Evolutionary conservation across 768 basidiomycete genomes (phyloP).

Genomic region (Tricholomella constricta): DNA sequence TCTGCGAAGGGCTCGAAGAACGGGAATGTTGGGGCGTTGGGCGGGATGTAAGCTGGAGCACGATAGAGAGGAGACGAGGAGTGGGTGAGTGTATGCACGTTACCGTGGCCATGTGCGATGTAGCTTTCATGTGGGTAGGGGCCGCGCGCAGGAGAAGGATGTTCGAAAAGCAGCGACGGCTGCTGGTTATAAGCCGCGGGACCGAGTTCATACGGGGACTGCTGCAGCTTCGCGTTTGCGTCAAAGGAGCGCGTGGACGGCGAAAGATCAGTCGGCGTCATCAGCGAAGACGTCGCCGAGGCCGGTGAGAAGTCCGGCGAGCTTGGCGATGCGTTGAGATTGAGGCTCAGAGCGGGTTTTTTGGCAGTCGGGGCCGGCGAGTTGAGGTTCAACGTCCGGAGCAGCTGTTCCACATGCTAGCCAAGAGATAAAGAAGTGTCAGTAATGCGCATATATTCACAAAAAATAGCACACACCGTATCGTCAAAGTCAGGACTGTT

Average conservation of each 20-base stretch:
- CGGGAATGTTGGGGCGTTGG: constrained; percentile 31
- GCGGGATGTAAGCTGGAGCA: constrained; percentile 14
- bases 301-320: constrained; percentile 76
- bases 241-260: constrained; percentile 62
- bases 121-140: constrained; percentile 18
- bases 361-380: constrained; percentile 61
- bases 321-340: constrained; percentile 47
- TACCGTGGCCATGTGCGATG: constrained; percentile 6
- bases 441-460: constrained; percentile 7
- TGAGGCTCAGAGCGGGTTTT: constrained; percentile 47
- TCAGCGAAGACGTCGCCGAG: constrained; percentile 67
- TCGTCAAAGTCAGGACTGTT: constrained; percentile 50
- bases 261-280: constrained; percentile 76
- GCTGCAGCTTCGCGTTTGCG: constrained; percentile 42
- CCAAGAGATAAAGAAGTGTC: not conserved
- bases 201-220: constrained; percentile 50
- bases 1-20: constrained; percentile 60
- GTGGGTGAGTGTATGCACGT: not conserved
- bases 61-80: constrained; percentile 1
- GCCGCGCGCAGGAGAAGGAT: constrained; percentile 23
- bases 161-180: constrained; percentile 45
- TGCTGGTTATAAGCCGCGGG: constrained; percentile 34
- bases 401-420: constrained; percentile 79
- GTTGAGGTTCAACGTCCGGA: constrained; percentile 77
- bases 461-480: constrained; percentile 9